These are phyloP conservation scores for Gypsophila paniculata DNA, from an alignment of 179 eudicot genomes.

Conservation along the genomic window DNA sequence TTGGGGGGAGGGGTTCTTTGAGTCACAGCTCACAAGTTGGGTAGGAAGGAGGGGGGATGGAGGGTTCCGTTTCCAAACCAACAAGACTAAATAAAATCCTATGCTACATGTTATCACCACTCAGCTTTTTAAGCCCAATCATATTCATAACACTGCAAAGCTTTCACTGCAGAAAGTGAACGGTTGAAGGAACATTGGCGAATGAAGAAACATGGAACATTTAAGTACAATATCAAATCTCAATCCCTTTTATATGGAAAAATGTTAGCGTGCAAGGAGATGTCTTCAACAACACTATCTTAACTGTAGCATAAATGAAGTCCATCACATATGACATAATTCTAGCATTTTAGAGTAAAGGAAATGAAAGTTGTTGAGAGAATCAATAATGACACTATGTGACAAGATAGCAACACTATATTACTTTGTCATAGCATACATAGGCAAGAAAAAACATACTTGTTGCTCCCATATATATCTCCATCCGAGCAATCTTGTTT, in stretches of 20 bases:
- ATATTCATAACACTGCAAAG: too few relatives aligned
- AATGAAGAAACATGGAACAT: not conserved
- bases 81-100: too few relatives aligned
- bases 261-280: too few relatives aligned
- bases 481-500: conserved; percentile 34
- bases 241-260: not conserved
- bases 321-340: conserved; percentile 6
- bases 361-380: too few relatives aligned
- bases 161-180: not conserved
- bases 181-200: not conserved
- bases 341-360: too few relatives aligned
- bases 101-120: too few relatives aligned
- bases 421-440: not conserved
- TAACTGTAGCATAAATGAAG: not conserved
- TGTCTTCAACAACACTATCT: conserved; percentile 1
- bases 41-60: too few relatives aligned
- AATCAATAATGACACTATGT: too few relatives aligned
- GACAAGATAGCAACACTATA: conserved; percentile 14
- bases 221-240: not conserved
- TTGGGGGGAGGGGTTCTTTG: too few relatives aligned
- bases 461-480: conserved; percentile 24
- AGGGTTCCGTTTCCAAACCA: too few relatives aligned
- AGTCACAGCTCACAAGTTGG: too few relatives aligned
- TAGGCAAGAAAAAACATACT: conserved; percentile 26
- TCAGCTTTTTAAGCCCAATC: too few relatives aligned